Evolutionary conservation across 495 filamentous ascomycete genomes (phyloP), one percentile per base, ranked within the genome.

Genomic region (Xylaria grammica): DNA sequence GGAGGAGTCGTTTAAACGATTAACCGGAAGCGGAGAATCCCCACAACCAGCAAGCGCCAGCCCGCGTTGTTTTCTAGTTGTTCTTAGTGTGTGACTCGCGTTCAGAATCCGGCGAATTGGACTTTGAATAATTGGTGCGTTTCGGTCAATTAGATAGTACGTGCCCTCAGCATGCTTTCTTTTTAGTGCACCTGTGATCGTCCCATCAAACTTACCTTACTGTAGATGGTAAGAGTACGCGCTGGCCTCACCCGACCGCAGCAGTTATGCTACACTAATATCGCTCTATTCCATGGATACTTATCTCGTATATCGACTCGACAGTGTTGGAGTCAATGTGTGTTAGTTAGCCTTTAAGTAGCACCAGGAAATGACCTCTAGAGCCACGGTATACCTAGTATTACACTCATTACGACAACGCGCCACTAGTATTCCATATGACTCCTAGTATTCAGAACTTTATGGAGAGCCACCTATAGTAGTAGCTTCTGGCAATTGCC

Each of bases 21-120:
- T 46, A 53, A 27, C 57, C 45, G 56, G 26, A 24, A 46, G 56
- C 56, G 56, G 56, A 48, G 56, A 46, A 32, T 46, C 40, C 26
- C 27, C 26, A 22, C 17, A 38, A 13, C 29, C 11, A 24, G 26
- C 15, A 49, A 60, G 30, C 45, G 13, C 13, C 24, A 15, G 6
- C 13, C 40, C 40, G 40, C 17, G 40, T 42, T 42, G 40, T 42
- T 42, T 42, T 42, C 40, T 42, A 42, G 40, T 15, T 42, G 40
- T 7, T 42, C 6, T 17, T 42, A 42, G 40, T n/a, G n/a, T n/a
- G n/a, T 42, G 40, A 38, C 20, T 50, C 45, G 6, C 27, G 9
- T 20, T 59, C 42, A 26, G 13, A 34, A 30, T 11, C 29, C 44
- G 9, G 42, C 24, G 30, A 48, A 49, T 34, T 60, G 24, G 56